Evolutionary conservation across 371 early-diverging fungal genomes (phyloP), one percentile per base, ranked within the genome.

Genomic region (Apophysomyces trapeziformis): DNA sequence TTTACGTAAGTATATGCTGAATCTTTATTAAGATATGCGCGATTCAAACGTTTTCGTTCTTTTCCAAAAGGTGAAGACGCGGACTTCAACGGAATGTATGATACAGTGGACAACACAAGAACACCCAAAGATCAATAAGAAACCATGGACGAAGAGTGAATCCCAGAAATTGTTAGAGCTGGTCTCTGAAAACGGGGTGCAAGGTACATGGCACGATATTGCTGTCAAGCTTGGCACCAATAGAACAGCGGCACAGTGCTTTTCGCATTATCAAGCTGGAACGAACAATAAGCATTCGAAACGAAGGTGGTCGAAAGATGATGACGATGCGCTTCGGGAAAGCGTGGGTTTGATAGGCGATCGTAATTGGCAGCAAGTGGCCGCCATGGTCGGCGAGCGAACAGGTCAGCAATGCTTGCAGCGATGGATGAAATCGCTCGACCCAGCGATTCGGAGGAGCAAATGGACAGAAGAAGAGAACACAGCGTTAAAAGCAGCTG

Each of bases 41-140:
- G 14, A 46, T 5, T 36, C 32, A 16, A 16, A 5, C 14, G 5
- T 14, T 14, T 26, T 16, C 56, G 35, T 32, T 8, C 21, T n/a
- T 59, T 26, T 26, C 32, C 32, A 26, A 26, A 26, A 86, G 86
- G 83, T 93, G 32, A 85, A 76, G 14, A 77, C 87, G 36, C 78
- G 90, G 61, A 83, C 84, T 13, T 74, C 90, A 1, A 80, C 73
- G 13, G 92, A 93, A 72, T 94, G 93, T 61, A 76, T 87, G 38
- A 94, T 92, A 56, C 92, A 90, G 66, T 94, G 93, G 93, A 89
- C 90, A 5, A 86, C 87, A n/a, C 91, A 90, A 61, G 93, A 91
- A 57, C 93, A 94, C 71, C 94, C 94, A 1, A 78, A 79, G 7
- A 92, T 94, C 73, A 93, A 92, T 72, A 89, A 89, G 63, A 76